Base-by-base conservation (phyloP, 495 filamentous ascomycete species). In the Aspergillus taichungensis region DNA sequence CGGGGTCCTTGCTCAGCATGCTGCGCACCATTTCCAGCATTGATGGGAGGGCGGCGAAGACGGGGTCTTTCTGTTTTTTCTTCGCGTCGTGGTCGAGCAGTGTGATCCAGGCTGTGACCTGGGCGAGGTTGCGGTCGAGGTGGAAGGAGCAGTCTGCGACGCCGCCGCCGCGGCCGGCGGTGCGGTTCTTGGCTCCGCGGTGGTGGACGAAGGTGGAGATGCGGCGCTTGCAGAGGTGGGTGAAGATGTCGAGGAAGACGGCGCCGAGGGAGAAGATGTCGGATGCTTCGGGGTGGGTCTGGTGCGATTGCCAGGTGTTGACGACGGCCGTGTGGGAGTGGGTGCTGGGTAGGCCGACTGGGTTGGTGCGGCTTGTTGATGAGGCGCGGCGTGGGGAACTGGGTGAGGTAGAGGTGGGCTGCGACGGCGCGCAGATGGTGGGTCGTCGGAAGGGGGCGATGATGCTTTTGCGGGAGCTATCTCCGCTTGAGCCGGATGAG, bases 81-180 rank as follows among this genome's bases (percentile, higher is more conserved):
- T 83, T 60, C 14, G 83, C 78, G 24, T 88, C 82, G 39, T 79
- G 78, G 35, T 79, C 76, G 0, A 95, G 64, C 8, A 71, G 62
- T 0, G 73, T 71, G 60, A 91, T 85, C 90, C 91, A 95, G 11
- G 72, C 77, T 37, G 82, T 78, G 1, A 94, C 77, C 56, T 90
- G 85, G 10, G 74, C 76, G 0, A 84, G 66, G 53, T 94, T 92
- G 24, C 79, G 79, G 14, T 61, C 45, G 0, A 73, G 59, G 58
- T 95, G 90, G 63, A 90, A 97, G 0, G 83, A 88, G 1, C 83
- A 77, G 54, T 95, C 86, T 8, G 83, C 77, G 27, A 83, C 77
- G 3, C 82, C 82, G 45, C 83, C 83, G 13, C 76, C 76, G 10
- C 84, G 74, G 9, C 84, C 83, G 6, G 74, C 67, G 12, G 76